Evolutionary conservation across 768 basidiomycete species (phyloP), one percentile per base, ranked within the genome.

Genomic region (Tulasnella sp.): DNA sequence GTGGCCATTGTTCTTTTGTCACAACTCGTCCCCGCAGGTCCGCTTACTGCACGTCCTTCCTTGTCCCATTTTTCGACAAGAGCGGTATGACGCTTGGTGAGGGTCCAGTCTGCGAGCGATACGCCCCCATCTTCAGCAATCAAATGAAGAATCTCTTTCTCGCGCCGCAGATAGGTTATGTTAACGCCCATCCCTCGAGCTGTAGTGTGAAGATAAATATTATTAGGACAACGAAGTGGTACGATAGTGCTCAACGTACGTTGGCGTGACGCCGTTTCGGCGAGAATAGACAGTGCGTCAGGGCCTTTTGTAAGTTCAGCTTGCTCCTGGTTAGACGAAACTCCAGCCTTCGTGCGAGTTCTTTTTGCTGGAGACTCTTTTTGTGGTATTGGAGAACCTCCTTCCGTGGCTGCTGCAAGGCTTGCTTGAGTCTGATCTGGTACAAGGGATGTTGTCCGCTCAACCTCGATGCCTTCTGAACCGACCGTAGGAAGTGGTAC

Each of bases 161-260:
- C 93, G 29, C 94, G 88, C 3, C 92, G 89, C 54, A 93, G 84
- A 76, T 91, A 87, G 19, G 93, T 92, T 34, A 95, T 88, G 79
- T 94, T 96, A 1, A 36, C 37, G 14, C 54, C 69, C 9, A 76
- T 38, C 14, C 54, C 34, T 25, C 77, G 54, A 36, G 77, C 72
- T 75, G 34, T 15, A 37, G n/a, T 45, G 45, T 11, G 3, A 17
- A 75, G 67, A 54, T 45, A 77, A 64, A 34, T 11, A 3, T 34
- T 8, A 42, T 42, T 25, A 64, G 25, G 9, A 17, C 31, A 64
- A 12, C 25, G 58, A 64, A 14, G 31, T 25, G 29, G 31, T 12
- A 17, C 11, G 12, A 1, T 25, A 4, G 8, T 64, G 58, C 15
- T 34, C 22, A 5, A 64, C 58, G 8, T 64, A 64, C 58, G 58